Evolutionary conservation across 257 asterid species (phyloP), one percentile per base, ranked within the genome.

Genomic region (Solanum pennellii): DNA sequence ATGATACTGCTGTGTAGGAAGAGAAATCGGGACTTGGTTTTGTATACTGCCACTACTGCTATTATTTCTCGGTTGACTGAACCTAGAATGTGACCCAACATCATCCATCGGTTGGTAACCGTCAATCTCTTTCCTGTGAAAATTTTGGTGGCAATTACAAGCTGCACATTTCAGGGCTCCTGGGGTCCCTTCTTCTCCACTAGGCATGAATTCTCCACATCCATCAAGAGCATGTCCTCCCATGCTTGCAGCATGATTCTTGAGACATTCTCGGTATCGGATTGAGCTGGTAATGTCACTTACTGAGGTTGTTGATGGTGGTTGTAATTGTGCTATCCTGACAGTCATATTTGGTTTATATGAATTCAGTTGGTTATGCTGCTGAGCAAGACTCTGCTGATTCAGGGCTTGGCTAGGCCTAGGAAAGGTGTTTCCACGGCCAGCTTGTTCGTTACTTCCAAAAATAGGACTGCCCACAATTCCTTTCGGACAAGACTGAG

Each of bases 401-500:
- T 76, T 12, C 60, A 42, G 21, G 23, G 37, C 60, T 76, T n/a
- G 59, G 60, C 37, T 42, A 23, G 83, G 60, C 8, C n/a, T n/a
- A 35, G 83, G 83, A 76, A 76, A 76, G 60, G 20, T 76, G 83
- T 37, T 42, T n/a, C 59, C 83, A 42, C n/a, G 0, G 62, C 37
- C 60, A 2, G 8, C 60, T 42, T 76, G 83, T n/a, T 76, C 83
- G 0, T 23, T 76, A 42, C 87, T 93, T 88, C 90, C 92, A 72
- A 94, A 42, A 68, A 82, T 88, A 9, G 90, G 90, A 71, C 87
- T 87, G 42, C 95, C 98, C 90, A 93, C 84, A 89, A 92, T 94
- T 85, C 95, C 97, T 88, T 93, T 95, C 25, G 94, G 94, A 91
- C 92, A 97, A 84, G 98, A 95, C 91, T 91, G 98, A 79, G 95